Conservation (phyloP, 2,329 filamentous ascomycete genomes). For the Colletotrichum graminicola region DNA sequence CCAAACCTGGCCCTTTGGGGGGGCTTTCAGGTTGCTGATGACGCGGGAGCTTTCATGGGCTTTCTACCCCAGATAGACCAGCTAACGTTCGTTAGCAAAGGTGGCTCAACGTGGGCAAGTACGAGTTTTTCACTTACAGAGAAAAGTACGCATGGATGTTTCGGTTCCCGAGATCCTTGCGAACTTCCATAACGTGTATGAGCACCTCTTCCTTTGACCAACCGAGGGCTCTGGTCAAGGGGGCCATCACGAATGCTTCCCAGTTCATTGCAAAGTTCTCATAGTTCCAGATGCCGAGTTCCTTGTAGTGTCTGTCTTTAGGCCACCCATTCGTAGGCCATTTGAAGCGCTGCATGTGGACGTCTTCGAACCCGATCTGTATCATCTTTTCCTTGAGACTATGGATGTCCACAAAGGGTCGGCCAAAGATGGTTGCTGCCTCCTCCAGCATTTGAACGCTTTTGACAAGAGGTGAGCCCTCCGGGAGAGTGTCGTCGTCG, state of each 20-base stretch:
- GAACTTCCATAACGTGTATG: slow-evolving; percentile 47
- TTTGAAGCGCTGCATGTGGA: slow-evolving; percentile 39
- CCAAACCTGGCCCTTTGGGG: background rate
- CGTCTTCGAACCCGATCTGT: slow-evolving; percentile 50
- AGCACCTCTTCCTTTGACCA: slow-evolving; percentile 49
- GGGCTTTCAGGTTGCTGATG: background rate
- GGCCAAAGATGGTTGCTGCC: background rate
- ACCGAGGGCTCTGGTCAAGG: slow-evolving; percentile 7
- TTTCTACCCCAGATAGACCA: slow-evolving; percentile 26
- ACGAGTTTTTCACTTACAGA: slow-evolving; percentile 42
- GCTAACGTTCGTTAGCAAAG: background rate
- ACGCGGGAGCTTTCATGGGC: background rate
- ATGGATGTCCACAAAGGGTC: background rate
- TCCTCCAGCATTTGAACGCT: slow-evolving; percentile 12
- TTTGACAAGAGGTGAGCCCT: slow-evolving; percentile 47
- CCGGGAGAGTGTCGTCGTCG: slow-evolving; percentile 55
- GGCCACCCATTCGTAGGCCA: slow-evolving; percentile 55
- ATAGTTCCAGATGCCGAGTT: slow-evolving; percentile 50
- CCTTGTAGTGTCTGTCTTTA: slow-evolving; percentile 49
- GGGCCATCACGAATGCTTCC: slow-evolving; percentile 46
- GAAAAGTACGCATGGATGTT: slow-evolving; percentile 50
- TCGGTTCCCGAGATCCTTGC: slow-evolving; percentile 47
- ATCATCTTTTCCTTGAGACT: slow-evolving; percentile 31
- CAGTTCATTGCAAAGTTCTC: slow-evolving; percentile 49
- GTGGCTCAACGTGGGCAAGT: too few species aligned